Evolutionary conservation across 2,329 filamentous ascomycete genomes (phyloP), one percentile per base, ranked within the genome.

Genomic region (Penicillium sp.): DNA sequence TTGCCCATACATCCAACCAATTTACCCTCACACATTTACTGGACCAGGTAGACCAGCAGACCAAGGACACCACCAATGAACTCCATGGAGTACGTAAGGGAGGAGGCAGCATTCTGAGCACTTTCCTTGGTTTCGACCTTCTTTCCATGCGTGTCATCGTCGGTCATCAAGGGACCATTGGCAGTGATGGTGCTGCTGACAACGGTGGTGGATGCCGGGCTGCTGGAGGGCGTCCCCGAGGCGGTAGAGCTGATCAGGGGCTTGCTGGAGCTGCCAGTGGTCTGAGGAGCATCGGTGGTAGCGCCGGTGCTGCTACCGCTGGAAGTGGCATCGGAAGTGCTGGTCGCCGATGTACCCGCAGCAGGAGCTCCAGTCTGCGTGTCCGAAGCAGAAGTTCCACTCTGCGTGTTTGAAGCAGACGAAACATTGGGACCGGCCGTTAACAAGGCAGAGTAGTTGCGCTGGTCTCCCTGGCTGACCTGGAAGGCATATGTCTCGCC

Each of bases 401-500:
- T 50, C 10, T 12, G 9, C 10, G 47, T 28, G 23, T 56, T 37
- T 32, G 44, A 35, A 3, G 44, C 42, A 3, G 37, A 23, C 20
- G 47, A 57, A 48, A 66, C 69, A 35, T 73, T 73, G 31, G 68
- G 65, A 40, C 37, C 55, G 8, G 81, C 63, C 28, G 63, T 60
- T 64, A 84, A 73, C 27, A 73, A 74, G 39, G 74, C 78, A 40
- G 75, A 79, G 71, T 82, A 84, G 71, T 84, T 84, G 64, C 71
- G 61, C 41, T 66, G 53, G 35, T 62, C 68, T 50, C 72, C 76
- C 62, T 83, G 81, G 12, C 60, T 64, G 67, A 85, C 82, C 65
- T 82, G 68, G 50, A 84, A 75, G 47, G 82, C 81, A 61, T 84
- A 84, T 69, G 81, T 71, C 32, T 64, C 52, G 48, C 68, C 75